Base-by-base conservation (phyloP, 805 yeast genomes). In the Nakazawaea ernobii region DNA sequence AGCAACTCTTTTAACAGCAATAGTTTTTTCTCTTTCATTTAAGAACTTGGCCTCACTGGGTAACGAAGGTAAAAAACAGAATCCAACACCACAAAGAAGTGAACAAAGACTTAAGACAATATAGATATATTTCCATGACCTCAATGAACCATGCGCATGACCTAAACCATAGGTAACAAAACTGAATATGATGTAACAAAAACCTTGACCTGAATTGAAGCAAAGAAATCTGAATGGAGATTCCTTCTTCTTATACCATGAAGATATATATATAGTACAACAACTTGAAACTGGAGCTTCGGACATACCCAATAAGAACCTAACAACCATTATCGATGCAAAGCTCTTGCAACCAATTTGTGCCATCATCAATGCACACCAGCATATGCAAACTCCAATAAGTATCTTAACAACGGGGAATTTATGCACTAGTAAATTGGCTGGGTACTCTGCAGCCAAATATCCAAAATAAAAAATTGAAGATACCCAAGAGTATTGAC, bases 391-490 rank as follows among this genome's bases (percentile, higher is more conserved):
- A 14, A 53, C 42, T 10, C 63, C 53, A 11, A 68, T 54, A 9
- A 64, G 33, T 17, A 46, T 40, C 32, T 46, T 46, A 8, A 62
- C 60, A 38, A 67, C 59, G 3, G 73, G 71, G 24, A 61, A 56
- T 38, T 54, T 65, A 49, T 67, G 73, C 37, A 67, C 54, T 13
- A 62, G 17, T 32, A 58, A 54, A 39, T 53, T 65, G 41, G 77
- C 73, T 1, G 84, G 83, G 44, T 75, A 65, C 53, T 80, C 83
- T 54, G 77, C 78, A 13, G 68, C 69, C 40, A 84, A 60, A 58
- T 84, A 84, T 1, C 88, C 91, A 36, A 83, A 59, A 56, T 80
- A 81, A 53, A 81, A 82, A 8, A 79, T 72, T 1, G 83, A 70
- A n/a, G 83, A 78, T 13, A 74, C 63, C 82, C 85, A 77, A 42